Conservation (phyloP, 306 rosid species). For the Clitoria ternatea region DNA sequence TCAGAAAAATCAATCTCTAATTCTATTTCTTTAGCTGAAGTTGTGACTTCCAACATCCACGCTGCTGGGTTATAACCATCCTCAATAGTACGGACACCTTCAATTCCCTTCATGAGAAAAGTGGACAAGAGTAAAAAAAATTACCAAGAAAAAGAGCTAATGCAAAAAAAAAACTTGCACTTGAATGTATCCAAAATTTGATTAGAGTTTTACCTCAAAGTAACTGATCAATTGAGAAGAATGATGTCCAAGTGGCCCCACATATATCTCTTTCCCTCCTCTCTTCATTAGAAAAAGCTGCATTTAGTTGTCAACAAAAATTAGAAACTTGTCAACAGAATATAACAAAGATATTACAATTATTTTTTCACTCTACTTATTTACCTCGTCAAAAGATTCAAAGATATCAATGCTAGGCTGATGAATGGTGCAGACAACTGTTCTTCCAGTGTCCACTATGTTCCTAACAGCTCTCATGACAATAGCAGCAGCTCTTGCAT, state of each 20-base stretch:
- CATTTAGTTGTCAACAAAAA: neutral
- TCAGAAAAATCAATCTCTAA: constrained; percentile 36
- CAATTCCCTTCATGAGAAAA: constrained; percentile 28
- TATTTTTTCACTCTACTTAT: neutral
- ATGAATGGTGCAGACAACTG: constrained; percentile 58
- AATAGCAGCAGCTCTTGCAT: constrained; percentile 57
- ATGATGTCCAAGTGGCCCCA: constrained; percentile 37
- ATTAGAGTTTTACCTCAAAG: constrained; percentile 29
- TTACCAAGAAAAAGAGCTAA: neutral
- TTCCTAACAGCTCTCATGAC: constrained; percentile 52
- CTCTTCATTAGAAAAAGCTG: constrained; percentile 42
- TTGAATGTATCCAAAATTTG: neutral
- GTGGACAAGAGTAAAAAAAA: neutral
- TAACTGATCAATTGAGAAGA: constrained; percentile 32
- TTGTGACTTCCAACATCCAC: constrained; percentile 47
- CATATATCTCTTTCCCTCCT: constrained; percentile 44
- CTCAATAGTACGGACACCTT: constrained; percentile 26
- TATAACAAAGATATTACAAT: neutral
- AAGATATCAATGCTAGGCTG: constrained; percentile 56
- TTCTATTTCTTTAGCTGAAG: constrained; percentile 30
- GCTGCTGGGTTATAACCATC: constrained; percentile 46
- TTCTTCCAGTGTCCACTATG: constrained; percentile 54
- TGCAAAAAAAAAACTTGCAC: neutral
- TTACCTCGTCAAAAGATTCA: constrained; percentile 61
- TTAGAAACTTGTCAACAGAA: neutral